Percentiles rank a stretch among this genome's conserved stretches.
These are phyloP conservation scores for Cryphonectria japonica DNA, from an alignment of 2,329 filamentous ascomycete species.

Conservation along the genomic window DNA sequence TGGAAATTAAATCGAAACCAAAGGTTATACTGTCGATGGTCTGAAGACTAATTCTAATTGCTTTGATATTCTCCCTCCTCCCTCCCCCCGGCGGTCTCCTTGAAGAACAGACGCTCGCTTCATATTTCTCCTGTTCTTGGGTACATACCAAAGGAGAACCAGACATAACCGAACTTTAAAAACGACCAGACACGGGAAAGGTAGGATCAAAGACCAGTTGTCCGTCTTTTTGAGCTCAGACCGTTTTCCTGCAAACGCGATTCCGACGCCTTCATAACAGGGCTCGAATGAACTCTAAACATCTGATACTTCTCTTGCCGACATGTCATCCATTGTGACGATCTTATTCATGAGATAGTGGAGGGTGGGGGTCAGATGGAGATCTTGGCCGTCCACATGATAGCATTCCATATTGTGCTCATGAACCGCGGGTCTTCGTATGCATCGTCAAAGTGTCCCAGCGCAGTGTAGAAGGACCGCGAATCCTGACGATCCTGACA, in stretches of 20 bases:
- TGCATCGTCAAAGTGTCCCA: constrained; percentile 47
- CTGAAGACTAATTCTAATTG: neutral
- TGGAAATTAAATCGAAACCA: neutral
- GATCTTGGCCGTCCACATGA: constrained; percentile 35
- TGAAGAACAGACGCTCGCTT: too few relatives aligned
- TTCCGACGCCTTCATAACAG: neutral
- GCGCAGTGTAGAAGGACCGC: constrained; percentile 45
- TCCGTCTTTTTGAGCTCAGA: neutral
- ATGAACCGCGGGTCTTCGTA: constrained; percentile 41
- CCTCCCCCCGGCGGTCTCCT: too few relatives aligned
- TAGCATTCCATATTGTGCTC: constrained; percentile 33
- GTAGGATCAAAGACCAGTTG: too few relatives aligned
- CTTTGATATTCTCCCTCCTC: neutral
- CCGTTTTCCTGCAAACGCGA: neutral
- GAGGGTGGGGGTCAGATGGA: neutral
- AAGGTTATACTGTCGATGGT: neutral
- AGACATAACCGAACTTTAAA: too few relatives aligned
- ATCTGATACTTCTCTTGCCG: neutral
- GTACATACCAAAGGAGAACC: too few relatives aligned
- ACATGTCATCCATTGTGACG: neutral
- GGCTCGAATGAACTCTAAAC: too few relatives aligned
- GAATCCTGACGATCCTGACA: constrained; percentile 45
- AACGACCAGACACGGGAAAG: too few relatives aligned
- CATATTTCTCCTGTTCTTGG: too few relatives aligned
- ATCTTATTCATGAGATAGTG: neutral